Evolutionary conservation across 352 stramenopile genomes (phyloP).

Genomic region (Halophytophthora polymorphica): DNA sequence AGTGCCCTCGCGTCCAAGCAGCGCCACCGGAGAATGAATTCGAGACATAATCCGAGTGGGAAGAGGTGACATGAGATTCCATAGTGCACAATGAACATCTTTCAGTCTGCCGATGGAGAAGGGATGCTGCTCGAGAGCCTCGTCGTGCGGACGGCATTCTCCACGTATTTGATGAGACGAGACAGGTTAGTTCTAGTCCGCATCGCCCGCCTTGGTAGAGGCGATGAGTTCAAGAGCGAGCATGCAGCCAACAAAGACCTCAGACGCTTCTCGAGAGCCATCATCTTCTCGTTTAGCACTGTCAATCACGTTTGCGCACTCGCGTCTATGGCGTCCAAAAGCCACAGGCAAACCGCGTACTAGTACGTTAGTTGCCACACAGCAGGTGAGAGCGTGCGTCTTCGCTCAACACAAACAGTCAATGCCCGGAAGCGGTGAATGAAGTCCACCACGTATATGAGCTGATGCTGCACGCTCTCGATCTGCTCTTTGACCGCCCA

Average conservation of each 20-base stretch:
- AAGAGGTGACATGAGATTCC: not conserved
- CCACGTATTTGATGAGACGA: constrained; percentile 25
- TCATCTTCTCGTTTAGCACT: constrained; percentile 44
- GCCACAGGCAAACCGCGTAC: not conserved
- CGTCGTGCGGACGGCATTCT: constrained; percentile 28
- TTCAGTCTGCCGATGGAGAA: not conserved
- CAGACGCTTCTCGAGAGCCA: constrained; percentile 37
- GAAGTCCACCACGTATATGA: constrained; percentile 57
- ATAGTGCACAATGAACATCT: constrained; percentile 1
- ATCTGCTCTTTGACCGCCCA: constrained; percentile 48
- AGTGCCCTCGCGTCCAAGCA: constrained; percentile 32
- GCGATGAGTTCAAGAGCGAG: too few species aligned
- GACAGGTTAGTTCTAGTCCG: not conserved
- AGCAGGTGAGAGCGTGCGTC: not conserved
- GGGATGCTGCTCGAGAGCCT: not conserved
- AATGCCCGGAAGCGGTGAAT: constrained; percentile 60
- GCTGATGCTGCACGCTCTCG: constrained; percentile 44
- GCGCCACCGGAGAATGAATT: constrained; percentile 11
- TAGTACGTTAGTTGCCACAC: too few species aligned
- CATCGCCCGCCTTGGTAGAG: too few species aligned
- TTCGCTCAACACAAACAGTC: not conserved
- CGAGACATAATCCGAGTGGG: not conserved
- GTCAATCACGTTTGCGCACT: constrained; percentile 37
- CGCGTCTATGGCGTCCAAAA: constrained; percentile 27
- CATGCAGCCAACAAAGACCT: constrained; percentile 18